These are phyloP conservation scores for Hemisphaericaspora subhashii DNA, from an alignment of 1,139 yeast species.

Conservation along the genomic window DNA sequence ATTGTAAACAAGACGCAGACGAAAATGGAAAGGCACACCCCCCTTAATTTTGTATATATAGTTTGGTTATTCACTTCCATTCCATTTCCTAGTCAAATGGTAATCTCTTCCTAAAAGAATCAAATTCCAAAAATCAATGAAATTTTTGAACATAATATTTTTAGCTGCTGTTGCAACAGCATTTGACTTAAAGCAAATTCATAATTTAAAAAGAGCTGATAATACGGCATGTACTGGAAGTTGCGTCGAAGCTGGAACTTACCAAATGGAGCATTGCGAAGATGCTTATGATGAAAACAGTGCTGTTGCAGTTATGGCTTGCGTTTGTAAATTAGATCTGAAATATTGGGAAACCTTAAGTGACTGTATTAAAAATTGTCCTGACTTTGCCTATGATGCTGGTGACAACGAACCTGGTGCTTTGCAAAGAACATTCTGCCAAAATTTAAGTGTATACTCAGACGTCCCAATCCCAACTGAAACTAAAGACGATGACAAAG, in stretches of 20 bases:
- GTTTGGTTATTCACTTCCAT: background rate
- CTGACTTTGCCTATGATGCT: background rate
- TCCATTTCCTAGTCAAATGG: background rate
- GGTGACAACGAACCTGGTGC: background rate
- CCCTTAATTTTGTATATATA: no score
- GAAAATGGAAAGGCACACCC: no score
- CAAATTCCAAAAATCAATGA: background rate
- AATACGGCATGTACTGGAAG: constrained; percentile 1
- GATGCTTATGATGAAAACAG: background rate
- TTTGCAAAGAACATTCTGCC: constrained; percentile 3
- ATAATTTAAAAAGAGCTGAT: background rate
- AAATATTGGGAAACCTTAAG: constrained; percentile 9
- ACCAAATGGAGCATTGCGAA: constrained; percentile 1
- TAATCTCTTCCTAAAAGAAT: background rate
- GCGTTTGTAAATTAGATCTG: constrained; percentile 8
- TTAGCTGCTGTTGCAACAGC: background rate
- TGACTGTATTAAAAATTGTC: constrained; percentile 6
- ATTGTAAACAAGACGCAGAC: no score
- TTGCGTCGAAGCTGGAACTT: constrained; percentile 3
- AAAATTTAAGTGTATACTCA: background rate
- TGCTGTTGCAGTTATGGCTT: constrained; percentile 5
- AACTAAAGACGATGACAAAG: background rate
- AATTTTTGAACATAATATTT: background rate
- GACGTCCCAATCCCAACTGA: background rate
- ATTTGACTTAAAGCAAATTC: background rate